Base-by-base conservation (phyloP, 495 filamentous ascomycete species). In the Aspergillus bridgeri region DNA sequence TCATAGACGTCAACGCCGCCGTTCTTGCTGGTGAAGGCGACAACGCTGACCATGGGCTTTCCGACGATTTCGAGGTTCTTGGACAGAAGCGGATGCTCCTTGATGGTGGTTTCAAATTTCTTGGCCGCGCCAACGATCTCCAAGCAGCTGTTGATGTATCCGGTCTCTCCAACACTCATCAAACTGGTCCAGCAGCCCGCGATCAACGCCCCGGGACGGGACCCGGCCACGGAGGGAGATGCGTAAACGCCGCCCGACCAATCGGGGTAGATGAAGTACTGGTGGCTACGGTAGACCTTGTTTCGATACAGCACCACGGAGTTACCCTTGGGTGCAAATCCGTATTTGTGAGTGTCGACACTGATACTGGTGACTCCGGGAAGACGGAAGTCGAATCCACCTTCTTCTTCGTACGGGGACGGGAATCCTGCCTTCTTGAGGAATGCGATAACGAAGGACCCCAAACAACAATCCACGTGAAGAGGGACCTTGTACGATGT, bases 291-390 rank as follows among this genome's bases (percentile, higher is more conserved):
- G 48, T 96, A 83, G 45, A 82, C 73, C 43, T 84, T 77, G 54
- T 82, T 89, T 65, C 95, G 90, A 79, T 98, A 98, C 53, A 99
- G 83, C 18, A 96, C 74, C 8, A 91, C 92, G 24, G 86, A 90
- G 78, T 94, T 98, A 54, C 94, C 94, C 74, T 98, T 98, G 21
- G 94, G 94, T 0, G 94, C 95, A 72, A 99, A 99, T 22, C 94
- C 94, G 70, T 99, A 98, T 72, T 98, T 98, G 77, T 98, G 94
- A 25, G 94, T 99, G 69, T 99, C 94, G 67, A 93, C 96, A 63
- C 83, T 88, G 71, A 99, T 97, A 67, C 85, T 89, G 5, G 95
- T 97, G 54, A 99, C 95, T 67, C 94, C 94, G 54, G 88, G 89
- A 56, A 94, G 83, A 33, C 87, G 85, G 84, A 99, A 99, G 73